Evolutionary conservation across 2,329 filamentous ascomycete genomes (phyloP), one percentile per base, ranked within the genome.

Genomic region (Paraphoma chrysanthemicola): DNA sequence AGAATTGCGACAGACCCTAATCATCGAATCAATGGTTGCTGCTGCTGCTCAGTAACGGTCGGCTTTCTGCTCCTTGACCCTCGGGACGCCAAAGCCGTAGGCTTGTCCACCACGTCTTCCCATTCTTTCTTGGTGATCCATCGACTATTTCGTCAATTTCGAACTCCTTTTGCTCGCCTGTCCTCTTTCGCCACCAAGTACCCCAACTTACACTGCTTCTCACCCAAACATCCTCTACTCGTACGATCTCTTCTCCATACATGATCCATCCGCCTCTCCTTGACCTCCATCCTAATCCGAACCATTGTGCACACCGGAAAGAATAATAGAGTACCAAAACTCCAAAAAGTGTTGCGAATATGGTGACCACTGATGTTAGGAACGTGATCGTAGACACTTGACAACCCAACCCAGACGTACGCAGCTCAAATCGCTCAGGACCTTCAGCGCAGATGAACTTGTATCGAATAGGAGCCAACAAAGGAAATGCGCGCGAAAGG

Each of bases 351-450:
- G 79, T 81, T 29, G 70, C 73, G 36, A 80, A 71, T 43, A 81
- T 74, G 1, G 80, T 79, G 7, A 79, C 71, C 16, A 81, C 62
- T 4, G 78, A 71, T 38, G 78, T 78, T 33, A 82, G 65, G 28
- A 81, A 74, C 0, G 79, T 81, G 7, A 78, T 79, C 6, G 80
- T 81, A 0, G 79, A 81, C 47, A 80, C 80, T 49, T 77, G 74
- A 57, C 80, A 82, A 17, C 80, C 80, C 0, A 82, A 63, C 6
- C 78, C 71, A 16, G 68, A 66, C 9, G 80, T 82, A 2, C 80
- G 74, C 6, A 82, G 69, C 57, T 82, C 80, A 54, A 78, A 82
- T 48, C 79, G 74, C 64, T 81, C 80, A 2, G 75, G 66, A 1
- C 65, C 65, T 7, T 76, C 59, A 8, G 74, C 79, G 51, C 77